Evolutionary conservation across 495 filamentous ascomycete species (phyloP).

Genomic region (Stereocaulon alpinum): DNA sequence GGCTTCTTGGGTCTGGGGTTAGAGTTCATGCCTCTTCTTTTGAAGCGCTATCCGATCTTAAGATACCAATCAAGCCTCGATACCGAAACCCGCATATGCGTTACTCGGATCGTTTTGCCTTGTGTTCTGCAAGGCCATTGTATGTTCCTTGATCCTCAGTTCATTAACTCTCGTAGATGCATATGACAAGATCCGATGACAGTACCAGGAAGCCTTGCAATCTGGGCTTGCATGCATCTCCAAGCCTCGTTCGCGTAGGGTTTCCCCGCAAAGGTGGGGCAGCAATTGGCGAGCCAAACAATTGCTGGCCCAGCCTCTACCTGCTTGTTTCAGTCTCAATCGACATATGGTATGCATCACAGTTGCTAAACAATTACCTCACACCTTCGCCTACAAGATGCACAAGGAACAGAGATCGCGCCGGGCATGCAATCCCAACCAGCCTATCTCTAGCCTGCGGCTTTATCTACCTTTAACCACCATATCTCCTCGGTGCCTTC

Average conservation of each 20-base stretch:
- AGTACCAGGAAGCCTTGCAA: not conserved
- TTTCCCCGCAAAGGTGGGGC: constrained; percentile 1
- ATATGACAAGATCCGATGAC: not conserved
- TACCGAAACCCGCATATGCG: no score
- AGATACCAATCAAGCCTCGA: not conserved
- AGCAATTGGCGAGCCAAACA: constrained; percentile 12
- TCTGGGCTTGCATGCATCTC: not conserved
- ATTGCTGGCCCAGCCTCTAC: not conserved
- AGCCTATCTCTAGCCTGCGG: constrained; percentile 6
- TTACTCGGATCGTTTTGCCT: no score
- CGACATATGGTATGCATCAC: not conserved
- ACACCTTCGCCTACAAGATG: not conserved
- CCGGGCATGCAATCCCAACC: not conserved
- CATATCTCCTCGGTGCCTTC: constrained; percentile 1
- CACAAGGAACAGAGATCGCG: not conserved
- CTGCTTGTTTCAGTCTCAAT: not conserved
- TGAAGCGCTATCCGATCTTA: not conserved
- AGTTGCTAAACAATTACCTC: not conserved
- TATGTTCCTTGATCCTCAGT: not conserved
- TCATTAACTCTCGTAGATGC: not conserved
- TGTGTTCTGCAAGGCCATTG: no score
- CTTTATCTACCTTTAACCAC: constrained; percentile 1
- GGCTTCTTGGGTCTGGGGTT: not conserved
- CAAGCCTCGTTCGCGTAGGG: not conserved
- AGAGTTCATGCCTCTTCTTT: not conserved